Conservation (phyloP, 2,329 filamentous ascomycete species). For the Gnomoniopsis smithogilvyi region DNA sequence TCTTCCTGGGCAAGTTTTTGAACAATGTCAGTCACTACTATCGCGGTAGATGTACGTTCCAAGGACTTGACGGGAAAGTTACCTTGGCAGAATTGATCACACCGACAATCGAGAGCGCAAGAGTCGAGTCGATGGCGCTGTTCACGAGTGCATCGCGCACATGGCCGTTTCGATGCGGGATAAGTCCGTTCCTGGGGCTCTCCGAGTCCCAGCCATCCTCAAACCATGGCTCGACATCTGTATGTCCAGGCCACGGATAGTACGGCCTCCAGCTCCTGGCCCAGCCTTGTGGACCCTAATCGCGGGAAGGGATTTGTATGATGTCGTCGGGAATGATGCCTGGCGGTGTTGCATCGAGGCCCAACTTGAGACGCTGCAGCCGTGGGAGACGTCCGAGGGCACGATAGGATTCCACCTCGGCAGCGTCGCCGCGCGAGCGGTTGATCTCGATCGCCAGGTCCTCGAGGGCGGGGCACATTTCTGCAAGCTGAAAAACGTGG, state of each 20-base stretch:
- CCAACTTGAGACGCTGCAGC: neutral
- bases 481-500: conserved; percentile 7
- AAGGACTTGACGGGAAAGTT: neutral
- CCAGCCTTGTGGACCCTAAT: no score
- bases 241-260: neutral
- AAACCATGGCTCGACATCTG: conserved; percentile 12
- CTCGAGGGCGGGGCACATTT: conserved; percentile 10
- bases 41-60: neutral
- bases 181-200: neutral
- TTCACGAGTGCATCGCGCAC: conserved; percentile 9
- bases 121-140: conserved; percentile 12
- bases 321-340: no score
- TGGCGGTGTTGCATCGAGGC: conserved; percentile 2
- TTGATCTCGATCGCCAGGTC: neutral
- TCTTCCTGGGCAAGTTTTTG: neutral
- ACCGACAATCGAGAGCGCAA: conserved; percentile 11
- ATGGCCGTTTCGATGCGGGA: conserved; percentile 8
- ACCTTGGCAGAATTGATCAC: conserved; percentile 7
- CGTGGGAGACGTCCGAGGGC: conserved; percentile 10
- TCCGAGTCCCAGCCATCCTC: neutral
- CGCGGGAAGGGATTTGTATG: no score
- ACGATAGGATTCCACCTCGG: conserved; percentile 12
- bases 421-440: conserved; percentile 9
- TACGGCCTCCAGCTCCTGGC: neutral
- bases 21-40: neutral